These are phyloP conservation scores for Fusarium metavorans DNA, from an alignment of 2,329 filamentous ascomycete genomes.

Conservation along the genomic window DNA sequence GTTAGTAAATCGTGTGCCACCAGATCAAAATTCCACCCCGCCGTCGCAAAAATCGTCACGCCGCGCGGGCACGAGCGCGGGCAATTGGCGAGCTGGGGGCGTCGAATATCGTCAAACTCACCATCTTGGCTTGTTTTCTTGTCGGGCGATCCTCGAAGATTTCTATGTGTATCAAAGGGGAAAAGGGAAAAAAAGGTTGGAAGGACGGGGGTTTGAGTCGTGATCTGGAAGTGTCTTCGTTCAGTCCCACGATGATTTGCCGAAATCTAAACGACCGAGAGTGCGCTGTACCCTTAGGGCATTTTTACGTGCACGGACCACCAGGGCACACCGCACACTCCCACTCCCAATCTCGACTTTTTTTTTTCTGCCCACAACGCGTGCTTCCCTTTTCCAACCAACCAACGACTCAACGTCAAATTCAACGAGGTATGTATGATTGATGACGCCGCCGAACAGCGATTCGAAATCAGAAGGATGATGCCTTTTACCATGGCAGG, in stretches of 20 bases:
- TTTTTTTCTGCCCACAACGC: slow-evolving; percentile 28
- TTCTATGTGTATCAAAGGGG: slow-evolving; percentile 50
- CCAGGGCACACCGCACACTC: slow-evolving; percentile 52
- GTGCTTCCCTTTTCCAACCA: slow-evolving; percentile 24
- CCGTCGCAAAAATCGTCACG: slow-evolving; percentile 20
- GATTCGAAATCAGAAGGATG: slow-evolving; percentile 52
- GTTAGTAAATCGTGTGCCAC: slow-evolving; percentile 39
- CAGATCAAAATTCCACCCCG: slow-evolving; percentile 15
- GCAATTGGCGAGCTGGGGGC: slow-evolving; percentile 32
- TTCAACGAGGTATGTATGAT: slow-evolving; percentile 60
- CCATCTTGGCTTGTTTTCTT: slow-evolving; percentile 70
- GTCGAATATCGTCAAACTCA: slow-evolving; percentile 53
- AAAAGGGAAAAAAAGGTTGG: slow-evolving; percentile 36
- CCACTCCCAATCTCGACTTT: slow-evolving; percentile 9
- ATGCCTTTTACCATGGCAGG: slow-evolving; percentile 66
- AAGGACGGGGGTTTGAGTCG: slow-evolving; percentile 43
- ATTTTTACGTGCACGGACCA: slow-evolving; percentile 59
- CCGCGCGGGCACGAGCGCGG: not conserved
- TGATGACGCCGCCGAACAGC: slow-evolving; percentile 42
- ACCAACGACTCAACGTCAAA: slow-evolving; percentile 43
- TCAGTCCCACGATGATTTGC: slow-evolving; percentile 52
- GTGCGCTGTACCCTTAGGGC: slow-evolving; percentile 55
- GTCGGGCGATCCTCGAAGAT: slow-evolving; percentile 79
- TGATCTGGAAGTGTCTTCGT: slow-evolving; percentile 48
- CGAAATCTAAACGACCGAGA: slow-evolving; percentile 47